A percentile compares a stretch with the other conserved stretches of the same genome.
Evolutionary conservation across 768 basidiomycete genomes (phyloP).

Genomic region (Mycena amicta): DNA sequence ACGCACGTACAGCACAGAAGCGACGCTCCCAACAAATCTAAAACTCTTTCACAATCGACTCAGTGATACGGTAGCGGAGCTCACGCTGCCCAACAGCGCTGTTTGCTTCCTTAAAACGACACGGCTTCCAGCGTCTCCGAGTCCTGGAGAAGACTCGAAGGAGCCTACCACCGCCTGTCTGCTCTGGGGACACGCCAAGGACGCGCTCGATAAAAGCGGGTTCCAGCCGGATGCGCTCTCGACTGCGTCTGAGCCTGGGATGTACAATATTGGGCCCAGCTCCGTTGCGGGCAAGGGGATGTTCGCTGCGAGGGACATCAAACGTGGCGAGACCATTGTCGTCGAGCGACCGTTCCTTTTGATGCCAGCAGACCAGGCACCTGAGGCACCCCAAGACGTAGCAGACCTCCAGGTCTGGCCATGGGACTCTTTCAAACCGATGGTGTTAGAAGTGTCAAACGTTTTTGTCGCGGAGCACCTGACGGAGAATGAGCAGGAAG

Average conservation of each 20-base stretch:
- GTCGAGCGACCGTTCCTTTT: slow-evolving; percentile 4
- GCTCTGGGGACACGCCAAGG: slow-evolving; percentile 7
- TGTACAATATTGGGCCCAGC: slow-evolving; percentile 2
- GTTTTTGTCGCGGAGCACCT: neutral
- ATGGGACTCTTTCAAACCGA: neutral
- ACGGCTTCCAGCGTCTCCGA: slow-evolving; percentile 3
- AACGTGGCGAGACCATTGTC: slow-evolving; percentile 1
- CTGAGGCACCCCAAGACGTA: neutral
- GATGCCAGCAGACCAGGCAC: neutral
- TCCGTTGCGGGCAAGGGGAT: slow-evolving; percentile 2
- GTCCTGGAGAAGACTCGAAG: neutral
- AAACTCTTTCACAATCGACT: neutral
- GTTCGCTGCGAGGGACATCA: neutral
- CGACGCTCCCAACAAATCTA: neutral
- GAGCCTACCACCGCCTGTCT: slow-evolving; percentile 5
- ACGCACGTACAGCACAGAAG: neutral
- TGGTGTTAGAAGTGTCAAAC: neutral
- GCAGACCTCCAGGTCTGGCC: neutral
- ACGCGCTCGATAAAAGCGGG: neutral
- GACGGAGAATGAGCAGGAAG: neutral
- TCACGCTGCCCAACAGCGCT: neutral
- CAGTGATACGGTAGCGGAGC: neutral
- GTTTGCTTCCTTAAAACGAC: neutral
- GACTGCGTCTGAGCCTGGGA: neutral
- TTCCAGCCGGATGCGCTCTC: neutral